Evolutionary conservation across 805 yeast species (phyloP).

Genomic region (Peterozyma toletana): DNA sequence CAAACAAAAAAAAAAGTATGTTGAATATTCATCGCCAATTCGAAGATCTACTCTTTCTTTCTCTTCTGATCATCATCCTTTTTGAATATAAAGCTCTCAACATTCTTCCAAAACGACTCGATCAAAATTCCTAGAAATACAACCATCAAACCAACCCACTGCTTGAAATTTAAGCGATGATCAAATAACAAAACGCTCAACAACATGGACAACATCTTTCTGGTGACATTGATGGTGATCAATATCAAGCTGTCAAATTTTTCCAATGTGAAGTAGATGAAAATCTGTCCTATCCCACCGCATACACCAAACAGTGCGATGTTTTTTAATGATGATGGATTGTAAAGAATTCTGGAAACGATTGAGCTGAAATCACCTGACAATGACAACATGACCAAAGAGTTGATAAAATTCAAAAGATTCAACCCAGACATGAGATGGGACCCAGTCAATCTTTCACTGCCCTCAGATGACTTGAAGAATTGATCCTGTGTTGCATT

Average conservation of each 20-base stretch:
- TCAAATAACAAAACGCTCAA: conserved; percentile 82
- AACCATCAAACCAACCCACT: conserved; percentile 72
- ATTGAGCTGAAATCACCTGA: conserved; percentile 46
- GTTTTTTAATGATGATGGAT: conserved; percentile 53
- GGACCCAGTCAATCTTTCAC: conserved; percentile 59
- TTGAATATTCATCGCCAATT: no score
- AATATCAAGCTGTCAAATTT: conserved; percentile 78
- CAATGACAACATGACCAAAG: conserved; percentile 32
- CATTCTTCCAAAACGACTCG: conserved; percentile 30
- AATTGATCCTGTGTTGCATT: conserved; percentile 90
- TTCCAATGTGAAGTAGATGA: conserved; percentile 79
- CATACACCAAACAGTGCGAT: conserved; percentile 61
- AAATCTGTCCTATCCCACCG: conserved; percentile 93
- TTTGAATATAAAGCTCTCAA: no score
- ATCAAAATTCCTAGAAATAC: conserved; percentile 84
- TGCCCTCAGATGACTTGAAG: conserved; percentile 39
- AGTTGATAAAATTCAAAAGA: conserved; percentile 39
- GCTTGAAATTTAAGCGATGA: conserved; percentile 55
- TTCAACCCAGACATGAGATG: conserved; percentile 75
- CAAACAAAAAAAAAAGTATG: no score
- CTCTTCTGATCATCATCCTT: no score
- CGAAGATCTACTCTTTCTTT: no score
- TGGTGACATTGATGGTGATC: conserved; percentile 90
- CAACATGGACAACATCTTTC: conserved; percentile 95
- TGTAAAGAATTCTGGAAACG: conserved; percentile 34